phyloP scores from a whole-genome alignment of 1,139 yeast genomes.

The Hansenula lynferdii region DNA sequence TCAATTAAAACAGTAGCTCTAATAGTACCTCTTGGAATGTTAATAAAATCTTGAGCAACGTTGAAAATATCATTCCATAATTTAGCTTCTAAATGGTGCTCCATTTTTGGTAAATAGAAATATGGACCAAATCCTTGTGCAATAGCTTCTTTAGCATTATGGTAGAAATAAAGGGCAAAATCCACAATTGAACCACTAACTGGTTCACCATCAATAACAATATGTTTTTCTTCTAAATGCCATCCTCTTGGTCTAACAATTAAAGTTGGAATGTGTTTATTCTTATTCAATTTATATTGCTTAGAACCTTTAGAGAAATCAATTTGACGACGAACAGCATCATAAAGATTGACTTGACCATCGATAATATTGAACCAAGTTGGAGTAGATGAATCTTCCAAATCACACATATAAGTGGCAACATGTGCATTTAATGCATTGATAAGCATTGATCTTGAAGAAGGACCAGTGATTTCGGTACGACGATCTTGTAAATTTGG shows the following conservation, averaged over 20 bases:
- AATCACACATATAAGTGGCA: constrained; percentile 72
- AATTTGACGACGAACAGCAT: constrained; percentile 51
- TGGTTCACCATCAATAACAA: constrained; percentile 70
- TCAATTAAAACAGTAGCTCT: constrained; percentile 74
- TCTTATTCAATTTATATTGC: constrained; percentile 52
- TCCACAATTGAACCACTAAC: constrained; percentile 72
- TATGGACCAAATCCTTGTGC: constrained; percentile 69
- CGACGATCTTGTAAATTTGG: constrained; percentile 74
- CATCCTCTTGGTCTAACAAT: constrained; percentile 86
- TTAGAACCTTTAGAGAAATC: constrained; percentile 43
- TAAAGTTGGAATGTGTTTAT: constrained; percentile 64
- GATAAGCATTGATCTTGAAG: constrained; percentile 70
- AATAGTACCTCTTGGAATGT: constrained; percentile 65
- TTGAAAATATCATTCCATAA: constrained; percentile 77
- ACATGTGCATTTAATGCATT: constrained; percentile 66
- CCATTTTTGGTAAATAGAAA: constrained; percentile 78
- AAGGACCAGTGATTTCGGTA: constrained; percentile 65
- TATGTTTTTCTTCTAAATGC: constrained; percentile 76
- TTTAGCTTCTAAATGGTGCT: constrained; percentile 74
- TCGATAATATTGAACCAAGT: constrained; percentile 54
- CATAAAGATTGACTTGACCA: constrained; percentile 52
- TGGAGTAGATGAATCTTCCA: constrained; percentile 63
- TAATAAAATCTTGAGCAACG: constrained; percentile 62
- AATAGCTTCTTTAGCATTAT: constrained; percentile 60
- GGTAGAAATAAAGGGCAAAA: constrained; percentile 72